These are phyloP conservation scores for Carpinus fangiana DNA, from an alignment of 306 rosid species.

Conservation along the genomic window DNA sequence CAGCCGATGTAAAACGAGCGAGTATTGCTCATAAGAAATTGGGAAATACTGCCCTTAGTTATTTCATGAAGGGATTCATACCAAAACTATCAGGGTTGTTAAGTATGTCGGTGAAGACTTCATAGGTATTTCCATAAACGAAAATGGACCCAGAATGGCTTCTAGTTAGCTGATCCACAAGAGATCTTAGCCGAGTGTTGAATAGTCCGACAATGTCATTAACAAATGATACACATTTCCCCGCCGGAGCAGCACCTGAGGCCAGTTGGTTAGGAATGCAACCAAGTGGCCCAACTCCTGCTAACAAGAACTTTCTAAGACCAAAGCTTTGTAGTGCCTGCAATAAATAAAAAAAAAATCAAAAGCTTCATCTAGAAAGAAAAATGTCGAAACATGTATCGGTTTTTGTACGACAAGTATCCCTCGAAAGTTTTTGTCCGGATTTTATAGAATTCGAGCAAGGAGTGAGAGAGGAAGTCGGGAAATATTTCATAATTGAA, in stretches of 20 bases:
- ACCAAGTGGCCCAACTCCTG: conserved; percentile 41
- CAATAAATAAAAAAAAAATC: neutral
- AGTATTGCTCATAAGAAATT: no score
- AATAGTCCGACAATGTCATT: conserved; percentile 27
- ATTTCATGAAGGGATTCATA: conserved; percentile 15
- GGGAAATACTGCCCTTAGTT: no score
- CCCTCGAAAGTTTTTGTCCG: no score
- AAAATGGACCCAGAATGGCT: conserved; percentile 21
- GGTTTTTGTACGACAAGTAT: no score
- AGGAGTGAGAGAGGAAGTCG: no score
- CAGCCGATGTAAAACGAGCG: no score
- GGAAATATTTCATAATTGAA: no score
- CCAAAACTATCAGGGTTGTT: conserved; percentile 25
- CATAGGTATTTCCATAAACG: conserved; percentile 33
- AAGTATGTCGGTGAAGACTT: conserved; percentile 12
- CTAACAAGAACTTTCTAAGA: conserved; percentile 36
- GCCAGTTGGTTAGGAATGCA: conserved; percentile 43
- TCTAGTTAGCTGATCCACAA: conserved; percentile 37
- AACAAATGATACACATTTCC: conserved; percentile 4
- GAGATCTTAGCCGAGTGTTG: conserved; percentile 27
- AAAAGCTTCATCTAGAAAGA: no score
- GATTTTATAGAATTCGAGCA: no score
- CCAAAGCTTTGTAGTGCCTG: conserved; percentile 37
- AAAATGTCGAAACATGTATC: no score
- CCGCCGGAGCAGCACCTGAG: conserved; percentile 5